Evolutionary conservation across 2,329 filamentous ascomycete species (phyloP).

Genomic region (Paramyrothecium roridum): DNA sequence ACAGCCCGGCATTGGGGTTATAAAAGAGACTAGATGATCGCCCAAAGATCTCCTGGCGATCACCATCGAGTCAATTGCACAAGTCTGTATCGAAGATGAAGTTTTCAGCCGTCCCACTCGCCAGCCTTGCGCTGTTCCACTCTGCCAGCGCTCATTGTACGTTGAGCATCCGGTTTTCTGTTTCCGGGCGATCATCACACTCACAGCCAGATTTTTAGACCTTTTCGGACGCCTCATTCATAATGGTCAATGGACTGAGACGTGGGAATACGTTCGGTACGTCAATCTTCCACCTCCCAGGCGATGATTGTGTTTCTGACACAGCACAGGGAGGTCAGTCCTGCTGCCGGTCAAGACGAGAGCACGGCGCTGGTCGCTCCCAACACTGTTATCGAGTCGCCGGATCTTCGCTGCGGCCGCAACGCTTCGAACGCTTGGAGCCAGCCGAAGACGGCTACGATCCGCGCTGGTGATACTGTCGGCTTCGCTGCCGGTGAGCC

Average conservation of each 20-base stretch:
- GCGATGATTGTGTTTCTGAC: neutral
- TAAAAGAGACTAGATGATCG: neutral
- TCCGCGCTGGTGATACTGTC: constrained; percentile 3
- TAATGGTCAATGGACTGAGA: constrained; percentile 2
- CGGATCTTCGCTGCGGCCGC: constrained; percentile 5
- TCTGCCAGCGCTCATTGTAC: neutral
- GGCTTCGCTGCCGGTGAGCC: constrained; percentile 3
- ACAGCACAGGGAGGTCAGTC: neutral
- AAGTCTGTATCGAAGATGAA: neutral
- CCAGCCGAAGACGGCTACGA: constrained; percentile 4
- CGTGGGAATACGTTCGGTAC: constrained; percentile 8
- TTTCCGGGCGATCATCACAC: neutral
- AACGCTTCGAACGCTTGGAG: constrained; percentile 1
- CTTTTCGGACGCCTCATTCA: constrained; percentile 6
- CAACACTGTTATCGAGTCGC: constrained; percentile 2
- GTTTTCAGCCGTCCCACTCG: neutral
- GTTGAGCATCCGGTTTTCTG: neutral
- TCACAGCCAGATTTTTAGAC: neutral
- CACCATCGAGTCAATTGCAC: neutral
- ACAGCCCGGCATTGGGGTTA: neutral
- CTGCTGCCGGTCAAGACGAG: neutral
- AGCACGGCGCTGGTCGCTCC: neutral
- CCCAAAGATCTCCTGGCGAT: neutral
- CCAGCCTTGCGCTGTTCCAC: neutral
- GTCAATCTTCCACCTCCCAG: neutral